Evolutionary conservation across 495 filamentous ascomycete species (phyloP), one percentile per base, ranked within the genome.

Genomic region (Aspergillus taichungensis): DNA sequence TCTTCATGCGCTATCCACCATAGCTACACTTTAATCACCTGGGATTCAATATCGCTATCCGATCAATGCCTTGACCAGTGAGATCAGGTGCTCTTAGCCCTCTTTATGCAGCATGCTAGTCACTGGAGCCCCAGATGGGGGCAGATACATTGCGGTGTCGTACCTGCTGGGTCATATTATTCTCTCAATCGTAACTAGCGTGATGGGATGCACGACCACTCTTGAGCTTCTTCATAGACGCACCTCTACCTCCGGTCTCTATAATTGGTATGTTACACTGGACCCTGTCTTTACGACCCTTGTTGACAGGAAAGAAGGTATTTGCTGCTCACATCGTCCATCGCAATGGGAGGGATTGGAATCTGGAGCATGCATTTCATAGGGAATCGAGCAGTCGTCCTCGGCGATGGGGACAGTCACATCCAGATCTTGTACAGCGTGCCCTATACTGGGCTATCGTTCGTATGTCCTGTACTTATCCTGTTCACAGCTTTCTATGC

Each of bases 331-430:
- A 79, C 75, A 28, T 82, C 85, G 12, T 79, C 88, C 3, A 67
- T 88, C 6, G 74, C 81, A 6, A 88, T 94, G 83, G 88, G 87
- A 1, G 84, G 84, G 0, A 76, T 92, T 30, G 78, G 84, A n/a
- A 88, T 91, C 46, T 86, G 81, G 82, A 81, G 75, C 49, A 86
- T 86, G 82, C 89, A 94, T 57, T 94, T 81, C 53, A 82, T 94
- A 49, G 87, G 86, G 27, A 92, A 94, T 51, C 75, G 84, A 13
- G 87, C 89, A 5, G 84, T 88, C 31, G 64, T 78, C 11, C 74
- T 95, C 13, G 79, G 71, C 28, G 42, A 80, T 41, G 83, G 83
- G 34, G 64, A 76, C 42, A 43, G 66, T 13, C 57, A 74, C 5
- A 65, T 87, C 6, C 87, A 89, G 47, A 81, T 91, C 44, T 60